These are phyloP conservation scores for Suhomyces chickasaworum DNA, from an alignment of 1,139 yeast genomes.

Conservation along the genomic window DNA sequence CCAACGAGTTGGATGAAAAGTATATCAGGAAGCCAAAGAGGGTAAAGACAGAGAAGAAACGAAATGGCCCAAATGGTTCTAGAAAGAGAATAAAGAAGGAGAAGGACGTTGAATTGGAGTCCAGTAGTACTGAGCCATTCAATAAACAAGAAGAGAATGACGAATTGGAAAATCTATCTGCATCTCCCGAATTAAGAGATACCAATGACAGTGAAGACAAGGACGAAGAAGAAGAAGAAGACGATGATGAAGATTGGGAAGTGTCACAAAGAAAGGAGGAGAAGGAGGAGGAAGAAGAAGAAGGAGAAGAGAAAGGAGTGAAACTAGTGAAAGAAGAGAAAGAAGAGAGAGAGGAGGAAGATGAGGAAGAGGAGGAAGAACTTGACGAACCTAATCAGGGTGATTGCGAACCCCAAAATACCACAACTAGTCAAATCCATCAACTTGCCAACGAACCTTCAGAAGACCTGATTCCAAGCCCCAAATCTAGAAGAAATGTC, in stretches of 20 bases:
- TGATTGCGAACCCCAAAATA: no score
- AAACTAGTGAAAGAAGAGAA: neutral
- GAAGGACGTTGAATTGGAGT: neutral
- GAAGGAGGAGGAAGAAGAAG: constrained; percentile 11
- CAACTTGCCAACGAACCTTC: no score
- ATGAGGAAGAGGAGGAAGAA: neutral
- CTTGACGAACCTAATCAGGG: neutral
- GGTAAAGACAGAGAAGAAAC: constrained; percentile 3
- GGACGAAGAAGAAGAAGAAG: neutral
- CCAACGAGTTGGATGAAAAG: constrained; percentile 23
- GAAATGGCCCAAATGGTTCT: neutral
- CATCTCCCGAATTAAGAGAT: neutral
- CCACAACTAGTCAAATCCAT: no score
- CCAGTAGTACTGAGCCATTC: constrained; percentile 6
- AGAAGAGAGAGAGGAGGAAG: neutral
- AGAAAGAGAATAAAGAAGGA: constrained; percentile 5
- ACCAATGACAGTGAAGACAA: neutral
- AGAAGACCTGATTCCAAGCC: no score
- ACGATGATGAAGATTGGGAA: neutral
- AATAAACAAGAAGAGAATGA: constrained; percentile 5
- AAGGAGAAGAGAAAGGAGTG: constrained; percentile 1
- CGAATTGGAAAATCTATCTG: neutral
- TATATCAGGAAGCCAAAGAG: constrained; percentile 14
- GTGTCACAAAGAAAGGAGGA: neutral
- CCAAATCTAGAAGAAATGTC: no score